Percentiles rank a stretch among this genome's conserved stretches.
These are phyloP conservation scores for Neoscytalidium dimidiatum DNA, from an alignment of 2,329 filamentous ascomycete genomes.

Conservation along the genomic window DNA sequence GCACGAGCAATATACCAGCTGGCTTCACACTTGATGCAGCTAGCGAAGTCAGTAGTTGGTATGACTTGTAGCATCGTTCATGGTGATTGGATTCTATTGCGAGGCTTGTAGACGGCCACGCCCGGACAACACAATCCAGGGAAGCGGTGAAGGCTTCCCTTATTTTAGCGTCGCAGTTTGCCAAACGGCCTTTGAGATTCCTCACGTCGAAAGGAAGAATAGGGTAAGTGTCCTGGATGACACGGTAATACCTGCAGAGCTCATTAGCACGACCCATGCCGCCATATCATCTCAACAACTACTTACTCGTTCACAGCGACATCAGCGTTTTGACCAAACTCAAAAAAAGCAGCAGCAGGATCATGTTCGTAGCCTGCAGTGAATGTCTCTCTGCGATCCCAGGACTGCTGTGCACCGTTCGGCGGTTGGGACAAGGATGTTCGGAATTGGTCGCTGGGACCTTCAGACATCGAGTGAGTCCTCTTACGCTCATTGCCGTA, in stretches of 20 bases:
- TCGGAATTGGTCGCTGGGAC: constrained; percentile 33
- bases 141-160: constrained; percentile 39
- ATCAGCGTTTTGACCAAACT: constrained; percentile 30
- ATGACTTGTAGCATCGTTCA: constrained; percentile 23
- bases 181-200: constrained; percentile 33
- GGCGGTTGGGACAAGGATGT: constrained; percentile 26
- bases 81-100: constrained; percentile 10
- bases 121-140: constrained; percentile 36
- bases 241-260: constrained; percentile 34
- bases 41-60: constrained; percentile 28
- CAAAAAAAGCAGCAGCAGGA: constrained; percentile 25
- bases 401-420: constrained; percentile 23
- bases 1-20: constrained; percentile 36
- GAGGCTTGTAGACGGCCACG: constrained; percentile 29
- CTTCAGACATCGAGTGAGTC: constrained; percentile 41
- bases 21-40: constrained; percentile 33
- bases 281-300: too few relatives aligned
- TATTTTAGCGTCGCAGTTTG: constrained; percentile 35
- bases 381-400: constrained; percentile 27
- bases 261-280: constrained; percentile 22
- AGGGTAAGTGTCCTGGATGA: constrained; percentile 38
- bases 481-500: constrained; percentile 34
- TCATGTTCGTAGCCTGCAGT: constrained; percentile 23
- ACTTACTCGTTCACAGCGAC: constrained; percentile 10
- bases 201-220: constrained; percentile 35